These are phyloP conservation scores for Durusdinium trenchii DNA, from an alignment of 73 alveolate genomes.

Conservation along the genomic window DNA sequence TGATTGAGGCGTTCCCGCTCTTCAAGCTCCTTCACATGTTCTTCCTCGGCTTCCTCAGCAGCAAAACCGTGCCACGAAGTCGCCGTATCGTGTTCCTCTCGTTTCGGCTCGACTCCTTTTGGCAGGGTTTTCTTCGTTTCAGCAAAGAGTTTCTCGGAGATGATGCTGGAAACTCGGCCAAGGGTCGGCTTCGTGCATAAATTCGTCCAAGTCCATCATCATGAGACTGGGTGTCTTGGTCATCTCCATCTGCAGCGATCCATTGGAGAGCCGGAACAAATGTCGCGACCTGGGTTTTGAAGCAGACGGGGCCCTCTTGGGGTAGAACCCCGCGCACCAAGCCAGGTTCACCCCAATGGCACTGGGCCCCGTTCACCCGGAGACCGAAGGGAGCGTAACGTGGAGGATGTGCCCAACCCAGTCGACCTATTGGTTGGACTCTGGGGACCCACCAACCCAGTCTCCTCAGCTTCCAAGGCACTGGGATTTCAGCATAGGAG, in stretches of 20 bases:
- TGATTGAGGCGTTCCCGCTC: conserved; percentile 65
- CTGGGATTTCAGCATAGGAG: conserved; percentile 53
- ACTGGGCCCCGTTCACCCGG: too few relatives aligned
- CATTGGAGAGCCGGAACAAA: conserved; percentile 37
- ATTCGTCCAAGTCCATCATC: conserved; percentile 65
- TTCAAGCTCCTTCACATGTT: conserved; percentile 36
- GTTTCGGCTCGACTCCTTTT: background rate
- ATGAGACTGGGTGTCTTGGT: conserved; percentile 60
- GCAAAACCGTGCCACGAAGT: too few relatives aligned
- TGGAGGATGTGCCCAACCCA: background rate
- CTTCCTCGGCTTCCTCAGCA: conserved; percentile 67
- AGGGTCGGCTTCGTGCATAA: conserved; percentile 51
- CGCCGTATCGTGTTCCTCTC: too few relatives aligned
- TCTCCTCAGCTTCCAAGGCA: background rate
- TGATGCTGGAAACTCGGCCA: background rate
- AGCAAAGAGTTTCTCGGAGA: background rate
- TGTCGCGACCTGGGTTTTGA: conserved; percentile 40
- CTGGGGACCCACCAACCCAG: background rate
- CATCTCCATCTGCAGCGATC: conserved; percentile 65
- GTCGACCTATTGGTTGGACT: background rate
- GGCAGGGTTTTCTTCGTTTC: background rate
- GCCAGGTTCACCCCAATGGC: too few relatives aligned
- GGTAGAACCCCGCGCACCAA: too few relatives aligned
- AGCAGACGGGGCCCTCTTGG: too few relatives aligned
- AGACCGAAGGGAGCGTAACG: background rate